These are phyloP conservation scores for Alliaria petiolata DNA, from an alignment of 345 rosid genomes.

Conservation along the genomic window DNA sequence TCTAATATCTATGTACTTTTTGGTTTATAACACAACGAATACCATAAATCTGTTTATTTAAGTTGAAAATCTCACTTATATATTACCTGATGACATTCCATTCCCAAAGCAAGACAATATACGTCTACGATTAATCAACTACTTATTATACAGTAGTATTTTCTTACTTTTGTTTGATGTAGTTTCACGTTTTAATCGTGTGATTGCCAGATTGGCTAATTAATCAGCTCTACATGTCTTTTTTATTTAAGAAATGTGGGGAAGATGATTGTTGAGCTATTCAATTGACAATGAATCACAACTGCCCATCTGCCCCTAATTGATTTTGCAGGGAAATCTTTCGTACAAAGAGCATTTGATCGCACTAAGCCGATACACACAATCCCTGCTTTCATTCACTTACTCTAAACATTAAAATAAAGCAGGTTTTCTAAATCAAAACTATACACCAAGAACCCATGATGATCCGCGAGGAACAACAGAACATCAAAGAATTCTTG, in stretches of 20 bases:
- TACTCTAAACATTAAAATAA: too few relatives aligned
- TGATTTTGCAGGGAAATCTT: conserved; percentile 52
- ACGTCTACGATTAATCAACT: background rate
- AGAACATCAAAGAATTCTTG: conserved; percentile 37
- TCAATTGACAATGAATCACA: conserved; percentile 42
- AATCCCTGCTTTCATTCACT: conserved; percentile 37
- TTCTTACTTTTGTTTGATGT: too few relatives aligned
- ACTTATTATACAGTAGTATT: too few relatives aligned
- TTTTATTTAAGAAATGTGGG: conserved; percentile 26
- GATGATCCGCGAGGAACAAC: conserved; percentile 22
- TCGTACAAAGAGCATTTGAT: conserved; percentile 41
- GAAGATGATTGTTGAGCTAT: conserved; percentile 58
- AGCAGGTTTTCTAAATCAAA: background rate
- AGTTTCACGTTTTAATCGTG: background rate
- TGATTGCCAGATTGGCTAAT: background rate
- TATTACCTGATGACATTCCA: background rate
- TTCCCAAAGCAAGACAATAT: background rate
- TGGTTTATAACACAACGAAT: background rate
- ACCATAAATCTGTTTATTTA: background rate
- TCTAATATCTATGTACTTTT: background rate
- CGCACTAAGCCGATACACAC: conserved; percentile 65
- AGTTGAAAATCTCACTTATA: background rate
- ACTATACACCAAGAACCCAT: conserved; percentile 22
- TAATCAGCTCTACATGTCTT: background rate
- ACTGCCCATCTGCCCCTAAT: conserved; percentile 57